Percentiles rank a stretch among this genome's conserved stretches.
Conservation (phyloP, 2,329 filamentous ascomycete genomes). For the Trichoderma semiorbis region DNA sequence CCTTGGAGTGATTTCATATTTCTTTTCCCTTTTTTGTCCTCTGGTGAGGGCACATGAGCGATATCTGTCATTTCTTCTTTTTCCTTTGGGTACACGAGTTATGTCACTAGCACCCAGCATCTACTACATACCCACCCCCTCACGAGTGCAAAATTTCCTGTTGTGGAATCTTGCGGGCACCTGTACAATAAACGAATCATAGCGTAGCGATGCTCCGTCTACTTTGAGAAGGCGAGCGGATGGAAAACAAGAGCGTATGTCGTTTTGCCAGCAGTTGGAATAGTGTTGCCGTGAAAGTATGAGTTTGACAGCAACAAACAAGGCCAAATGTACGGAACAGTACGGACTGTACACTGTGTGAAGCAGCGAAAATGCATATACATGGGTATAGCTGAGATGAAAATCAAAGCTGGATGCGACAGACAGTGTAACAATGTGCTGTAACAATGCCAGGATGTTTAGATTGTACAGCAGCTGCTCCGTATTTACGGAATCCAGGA, state of each 20-base stretch:
- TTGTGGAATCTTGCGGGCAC: constrained; percentile 1
- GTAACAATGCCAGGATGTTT: not conserved
- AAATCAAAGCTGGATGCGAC: not conserved
- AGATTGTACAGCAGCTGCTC: not conserved
- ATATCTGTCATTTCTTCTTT: not conserved
- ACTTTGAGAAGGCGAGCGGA: not conserved
- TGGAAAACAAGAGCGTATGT: not conserved
- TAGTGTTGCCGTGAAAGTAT: not conserved
- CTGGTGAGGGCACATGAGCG: not conserved
- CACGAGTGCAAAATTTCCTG: not conserved
- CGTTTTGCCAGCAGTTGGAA: not conserved
- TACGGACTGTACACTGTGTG: not conserved
- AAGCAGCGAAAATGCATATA: not conserved
- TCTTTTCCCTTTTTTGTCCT: not conserved
- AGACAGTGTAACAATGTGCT: not conserved
- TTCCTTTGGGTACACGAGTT: not conserved
- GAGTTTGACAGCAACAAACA: not conserved
- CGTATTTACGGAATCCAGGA: not conserved
- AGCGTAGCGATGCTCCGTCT: constrained; percentile 13
- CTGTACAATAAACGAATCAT: constrained; percentile 13
- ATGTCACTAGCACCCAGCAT: not conserved
- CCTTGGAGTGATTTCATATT: not conserved
- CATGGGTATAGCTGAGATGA: not conserved
- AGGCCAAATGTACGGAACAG: not conserved
- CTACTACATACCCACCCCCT: not conserved